These are phyloP conservation scores for Aquilaria yunnanensis DNA, from an alignment of 345 rosid species.

Conservation along the genomic window DNA sequence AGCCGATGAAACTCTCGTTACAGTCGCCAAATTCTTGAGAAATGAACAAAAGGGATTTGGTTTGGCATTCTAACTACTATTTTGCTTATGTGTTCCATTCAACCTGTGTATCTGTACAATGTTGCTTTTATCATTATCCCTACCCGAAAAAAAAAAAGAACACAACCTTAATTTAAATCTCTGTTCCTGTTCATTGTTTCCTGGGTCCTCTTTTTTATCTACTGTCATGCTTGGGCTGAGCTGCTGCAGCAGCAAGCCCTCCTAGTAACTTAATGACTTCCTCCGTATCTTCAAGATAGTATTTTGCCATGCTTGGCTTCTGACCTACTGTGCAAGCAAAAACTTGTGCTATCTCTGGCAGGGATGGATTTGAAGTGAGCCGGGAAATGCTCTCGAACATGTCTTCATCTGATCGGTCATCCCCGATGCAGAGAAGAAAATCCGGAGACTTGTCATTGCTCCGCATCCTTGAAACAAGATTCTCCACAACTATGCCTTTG, in stretches of 20 bases:
- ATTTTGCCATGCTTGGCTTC: conserved; percentile 86
- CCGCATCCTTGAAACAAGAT: conserved; percentile 48
- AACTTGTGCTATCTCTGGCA: conserved; percentile 41
- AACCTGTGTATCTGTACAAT: conserved; percentile 1
- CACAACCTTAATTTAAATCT: background rate
- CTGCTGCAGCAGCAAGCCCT: conserved; percentile 38
- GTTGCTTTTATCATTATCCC: conserved; percentile 9
- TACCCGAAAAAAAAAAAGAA: conserved; percentile 3
- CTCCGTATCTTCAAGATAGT: conserved; percentile 60
- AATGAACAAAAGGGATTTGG: too few relatives aligned
- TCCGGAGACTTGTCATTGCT: conserved; percentile 48
- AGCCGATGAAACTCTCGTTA: too few relatives aligned
- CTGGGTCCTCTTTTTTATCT: too few relatives aligned
- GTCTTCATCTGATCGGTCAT: conserved; percentile 82
- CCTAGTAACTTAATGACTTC: conserved; percentile 58
- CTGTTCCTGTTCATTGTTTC: background rate
- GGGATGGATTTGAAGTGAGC: conserved; percentile 27
- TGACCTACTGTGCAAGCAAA: conserved; percentile 84
- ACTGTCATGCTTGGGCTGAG: conserved; percentile 3
- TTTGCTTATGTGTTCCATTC: too few relatives aligned
- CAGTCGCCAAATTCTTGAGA: too few relatives aligned
- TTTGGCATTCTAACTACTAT: too few relatives aligned
- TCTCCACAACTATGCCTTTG: conserved; percentile 68
- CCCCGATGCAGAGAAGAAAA: conserved; percentile 73
- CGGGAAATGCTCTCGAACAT: conserved; percentile 67